Conservation (phyloP, 1,139 yeast genomes). For the Suhomyces maxii region DNA sequence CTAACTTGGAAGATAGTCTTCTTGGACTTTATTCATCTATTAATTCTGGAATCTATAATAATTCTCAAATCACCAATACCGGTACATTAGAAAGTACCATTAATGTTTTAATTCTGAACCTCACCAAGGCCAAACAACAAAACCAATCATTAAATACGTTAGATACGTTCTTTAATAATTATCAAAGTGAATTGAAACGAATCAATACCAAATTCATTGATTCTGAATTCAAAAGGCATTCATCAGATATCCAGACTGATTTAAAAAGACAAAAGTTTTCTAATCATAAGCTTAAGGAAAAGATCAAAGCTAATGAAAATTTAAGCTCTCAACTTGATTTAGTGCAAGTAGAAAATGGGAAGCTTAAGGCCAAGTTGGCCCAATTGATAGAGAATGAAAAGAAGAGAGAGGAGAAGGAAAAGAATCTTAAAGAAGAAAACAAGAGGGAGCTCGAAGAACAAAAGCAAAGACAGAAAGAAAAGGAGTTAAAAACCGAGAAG, state of each 20-base stretch:
- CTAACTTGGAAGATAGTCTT: conserved; percentile 59
- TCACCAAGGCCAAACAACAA: conserved; percentile 40
- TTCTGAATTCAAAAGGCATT: conserved; percentile 22
- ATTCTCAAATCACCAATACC: conserved; percentile 59
- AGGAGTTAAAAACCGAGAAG: neutral
- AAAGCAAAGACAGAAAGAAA: too few species aligned
- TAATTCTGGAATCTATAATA: conserved; percentile 62
- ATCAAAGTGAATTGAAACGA: conserved; percentile 28
- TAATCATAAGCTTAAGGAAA: conserved; percentile 22
- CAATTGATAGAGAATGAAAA: conserved; percentile 9
- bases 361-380: conserved; percentile 9
- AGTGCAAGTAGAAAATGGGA: conserved; percentile 8
- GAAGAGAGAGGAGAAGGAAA: conserved; percentile 2
- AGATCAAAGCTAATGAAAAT: conserved; percentile 18
- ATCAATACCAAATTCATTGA: conserved; percentile 30
- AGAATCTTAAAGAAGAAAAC: neutral
- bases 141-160: conserved; percentile 32
- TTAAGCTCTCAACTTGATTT: conserved; percentile 18
- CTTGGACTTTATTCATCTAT: conserved; percentile 56
- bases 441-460: neutral
- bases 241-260: conserved; percentile 21
- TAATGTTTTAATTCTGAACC: conserved; percentile 27
- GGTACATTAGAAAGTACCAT: conserved; percentile 48
- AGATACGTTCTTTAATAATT: conserved; percentile 31
- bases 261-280: conserved; percentile 20